Base-by-base conservation (phyloP, 1,139 yeast genomes). In the Sugiyamaella castrensis region DNA sequence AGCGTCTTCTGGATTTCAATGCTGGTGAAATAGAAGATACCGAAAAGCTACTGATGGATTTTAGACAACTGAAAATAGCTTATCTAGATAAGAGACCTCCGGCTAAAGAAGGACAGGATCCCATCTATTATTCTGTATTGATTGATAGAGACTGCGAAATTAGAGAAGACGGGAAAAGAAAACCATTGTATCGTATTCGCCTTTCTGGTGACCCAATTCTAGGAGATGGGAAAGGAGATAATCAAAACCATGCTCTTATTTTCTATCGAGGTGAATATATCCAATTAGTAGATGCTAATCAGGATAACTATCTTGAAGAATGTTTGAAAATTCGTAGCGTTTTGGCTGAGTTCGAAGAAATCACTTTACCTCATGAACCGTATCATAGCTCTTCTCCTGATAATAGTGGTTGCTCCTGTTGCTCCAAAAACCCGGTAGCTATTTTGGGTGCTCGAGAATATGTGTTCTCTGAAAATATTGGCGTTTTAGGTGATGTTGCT, bases 211-310 rank as follows among this genome's bases (percentile, higher is more conserved):
- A 88, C 62, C 96, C 96, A 2, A 85, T 87, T 35, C 69, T 88
- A 27, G 96, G 96, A 0, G 96, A 87, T 66, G 96, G 96, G 2
- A 87, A 87, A 63, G 82, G 95, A 1, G 96, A 87, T 62, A 87
- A 87, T 60, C 96, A 87, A 63, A 87, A 87, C 59, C 81, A 80
- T 62, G 77, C 94, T 0, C 60, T 87, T n/a, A 79, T 86, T 1
- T 87, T 82, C 60, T 82, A 84, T 57, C 76, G 96, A 34, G 96
- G 96, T 1, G 96, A 87, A 59, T 87, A 87, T 59, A 83, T 87
- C 53, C 95, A 87, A 66, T 86, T 87, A 1, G 80, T 87, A 40
- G 96, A 87, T 68, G 92, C 96, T 0, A 87, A 87, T 57, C 96
- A 87, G 63, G 96, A 87, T 63, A 86, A 87, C 62, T 87, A 87